Evolutionary conservation across 306 rosid genomes (phyloP).

Genomic region (Lathyrus oleraceus): DNA sequence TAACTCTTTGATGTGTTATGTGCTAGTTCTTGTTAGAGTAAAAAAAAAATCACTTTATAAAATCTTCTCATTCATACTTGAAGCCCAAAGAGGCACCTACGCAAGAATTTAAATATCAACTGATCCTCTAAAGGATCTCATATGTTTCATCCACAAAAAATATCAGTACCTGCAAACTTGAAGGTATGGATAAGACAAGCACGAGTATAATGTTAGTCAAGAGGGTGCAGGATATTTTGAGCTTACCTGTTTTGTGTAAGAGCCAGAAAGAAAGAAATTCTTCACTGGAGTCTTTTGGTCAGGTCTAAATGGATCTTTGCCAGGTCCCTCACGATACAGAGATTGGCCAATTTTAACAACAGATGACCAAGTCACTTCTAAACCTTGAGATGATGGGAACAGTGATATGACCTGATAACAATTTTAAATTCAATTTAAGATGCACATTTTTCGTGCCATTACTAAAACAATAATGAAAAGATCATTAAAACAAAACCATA

Average conservation of each 20-base stretch:
- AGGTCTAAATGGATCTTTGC: slow-evolving; percentile 96
- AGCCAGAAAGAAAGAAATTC: slow-evolving; percentile 95
- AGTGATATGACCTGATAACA: slow-evolving; percentile 62
- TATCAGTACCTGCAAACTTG: slow-evolving; percentile 13
- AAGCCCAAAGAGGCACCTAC: slow-evolving; percentile 17
- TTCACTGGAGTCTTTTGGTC: slow-evolving; percentile 91
- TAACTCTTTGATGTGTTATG: no score
- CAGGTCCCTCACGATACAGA: slow-evolving; percentile 92
- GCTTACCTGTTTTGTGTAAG: slow-evolving; percentile 86
- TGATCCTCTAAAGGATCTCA: not conserved
- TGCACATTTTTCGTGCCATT: slow-evolving; percentile 9
- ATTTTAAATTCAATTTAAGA: not conserved
- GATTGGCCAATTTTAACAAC: slow-evolving; percentile 98
- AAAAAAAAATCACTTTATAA: slow-evolving; percentile 19
- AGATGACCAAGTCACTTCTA: slow-evolving; percentile 95
- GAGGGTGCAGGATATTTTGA: slow-evolving; percentile 15
- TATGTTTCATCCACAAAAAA: not conserved
- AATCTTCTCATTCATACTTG: slow-evolving; percentile 21
- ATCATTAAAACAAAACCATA: slow-evolving; percentile 17
- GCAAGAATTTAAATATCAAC: not conserved
- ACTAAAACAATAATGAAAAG: slow-evolving; percentile 19
- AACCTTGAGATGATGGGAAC: slow-evolving; percentile 96
- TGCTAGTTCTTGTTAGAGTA: not conserved
- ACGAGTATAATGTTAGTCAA: slow-evolving; percentile 4
- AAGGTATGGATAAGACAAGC: slow-evolving; percentile 8